Evolutionary conservation across 139 green algal species (phyloP).

Genomic region (Tetradesmus obliquus): DNA sequence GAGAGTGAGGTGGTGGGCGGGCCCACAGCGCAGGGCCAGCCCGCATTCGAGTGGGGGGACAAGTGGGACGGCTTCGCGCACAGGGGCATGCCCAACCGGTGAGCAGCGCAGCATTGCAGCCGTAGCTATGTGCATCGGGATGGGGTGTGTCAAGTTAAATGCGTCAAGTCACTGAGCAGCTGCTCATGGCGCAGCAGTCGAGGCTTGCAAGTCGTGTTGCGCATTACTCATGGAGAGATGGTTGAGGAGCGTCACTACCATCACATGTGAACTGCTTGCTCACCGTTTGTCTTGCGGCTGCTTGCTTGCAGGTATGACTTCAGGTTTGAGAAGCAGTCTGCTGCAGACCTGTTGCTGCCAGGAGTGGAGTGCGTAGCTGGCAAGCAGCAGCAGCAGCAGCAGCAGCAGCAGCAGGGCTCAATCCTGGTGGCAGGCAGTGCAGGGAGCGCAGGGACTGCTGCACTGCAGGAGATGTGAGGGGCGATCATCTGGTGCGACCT

Average conservation of each 20-base stretch:
- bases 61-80: slow-evolving; percentile 48
- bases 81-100: slow-evolving; percentile 57
- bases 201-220: not conserved
- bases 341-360: slow-evolving; percentile 47
- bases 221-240: not conserved
- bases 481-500: not conserved
- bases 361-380: not conserved
- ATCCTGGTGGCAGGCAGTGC: not conserved
- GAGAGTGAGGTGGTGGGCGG: slow-evolving; percentile 61
- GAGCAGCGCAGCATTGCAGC: not conserved
- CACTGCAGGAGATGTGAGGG: not conserved
- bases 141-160: not conserved
- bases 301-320: slow-evolving; percentile 50
- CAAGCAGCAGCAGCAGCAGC: slow-evolving; percentile 50
- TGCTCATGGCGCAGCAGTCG: not conserved
- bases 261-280: not conserved
- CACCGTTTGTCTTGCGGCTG: not conserved
- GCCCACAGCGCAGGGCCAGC: slow-evolving; percentile 54
- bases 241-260: not conserved
- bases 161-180: not conserved
- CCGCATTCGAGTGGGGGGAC: slow-evolving; percentile 49
- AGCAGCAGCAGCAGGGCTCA: slow-evolving; percentile 46
- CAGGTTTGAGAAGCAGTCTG: slow-evolving; percentile 53
- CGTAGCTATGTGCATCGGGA: not conserved
- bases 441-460: not conserved